Evolutionary conservation across 805 yeast genomes (phyloP).

Genomic region (Hemisphaericaspora nanyangensis): DNA sequence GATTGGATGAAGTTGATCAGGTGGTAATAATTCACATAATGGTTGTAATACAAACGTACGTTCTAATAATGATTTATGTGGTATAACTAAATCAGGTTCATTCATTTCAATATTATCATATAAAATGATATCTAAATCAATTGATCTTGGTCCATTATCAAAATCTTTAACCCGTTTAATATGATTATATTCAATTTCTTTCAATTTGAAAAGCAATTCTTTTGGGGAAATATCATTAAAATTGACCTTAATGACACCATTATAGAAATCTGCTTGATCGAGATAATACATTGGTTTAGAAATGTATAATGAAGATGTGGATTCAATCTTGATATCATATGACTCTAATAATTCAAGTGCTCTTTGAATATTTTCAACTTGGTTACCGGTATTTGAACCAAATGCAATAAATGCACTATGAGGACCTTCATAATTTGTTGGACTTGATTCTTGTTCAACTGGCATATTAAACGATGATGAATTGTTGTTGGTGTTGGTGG

Average conservation of each 20-base stretch:
- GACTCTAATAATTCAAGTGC: slow-evolving; percentile 50
- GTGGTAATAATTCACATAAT: slow-evolving; percentile 71
- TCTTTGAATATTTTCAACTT: slow-evolving; percentile 51
- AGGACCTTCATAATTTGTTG: slow-evolving; percentile 5
- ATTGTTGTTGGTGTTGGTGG: slow-evolving; percentile 8
- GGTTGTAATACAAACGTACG: slow-evolving; percentile 90
- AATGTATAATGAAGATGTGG: slow-evolving; percentile 75
- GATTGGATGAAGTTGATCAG: slow-evolving; percentile 71
- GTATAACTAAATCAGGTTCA: slow-evolving; percentile 60
- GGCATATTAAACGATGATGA: slow-evolving; percentile 30
- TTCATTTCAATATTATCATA: slow-evolving; percentile 61
- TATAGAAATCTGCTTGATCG: slow-evolving; percentile 77
- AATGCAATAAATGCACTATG: slow-evolving; percentile 76
- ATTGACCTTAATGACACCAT: slow-evolving; percentile 71
- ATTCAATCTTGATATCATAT: slow-evolving; percentile 42
- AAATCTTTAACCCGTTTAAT: slow-evolving; percentile 69
- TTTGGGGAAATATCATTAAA: slow-evolving; percentile 60
- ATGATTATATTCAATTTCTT: slow-evolving; percentile 72
- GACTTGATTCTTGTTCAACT: slow-evolving; percentile 10
- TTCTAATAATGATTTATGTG: slow-evolving; percentile 86
- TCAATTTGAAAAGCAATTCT: slow-evolving; percentile 56
- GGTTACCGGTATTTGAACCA: slow-evolving; percentile 84
- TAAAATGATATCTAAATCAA: slow-evolving; percentile 83
- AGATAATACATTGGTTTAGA: slow-evolving; percentile 90
- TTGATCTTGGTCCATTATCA: slow-evolving; percentile 89